phyloP scores from a whole-genome alignment of 306 rosid genomes.

The Corylus heterophylla region DNA sequence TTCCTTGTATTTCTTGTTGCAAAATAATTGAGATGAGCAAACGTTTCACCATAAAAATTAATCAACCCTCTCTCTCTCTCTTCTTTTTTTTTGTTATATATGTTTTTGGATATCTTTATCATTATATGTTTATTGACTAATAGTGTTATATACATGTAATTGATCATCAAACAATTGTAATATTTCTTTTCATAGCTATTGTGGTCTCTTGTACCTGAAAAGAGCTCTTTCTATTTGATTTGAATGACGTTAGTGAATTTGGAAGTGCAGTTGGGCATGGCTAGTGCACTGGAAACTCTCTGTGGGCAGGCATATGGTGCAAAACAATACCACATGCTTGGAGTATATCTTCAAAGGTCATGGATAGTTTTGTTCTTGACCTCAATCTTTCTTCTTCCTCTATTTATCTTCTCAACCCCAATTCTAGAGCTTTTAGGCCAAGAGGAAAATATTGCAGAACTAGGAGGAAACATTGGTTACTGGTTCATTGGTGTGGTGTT shows the following conservation, averaged over 20 bases:
- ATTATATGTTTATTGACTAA: no score
- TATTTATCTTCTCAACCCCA: constrained; percentile 51
- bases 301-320: constrained; percentile 80
- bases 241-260: background rate
- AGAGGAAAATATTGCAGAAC: constrained; percentile 36
- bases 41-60: no score
- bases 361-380: constrained; percentile 53
- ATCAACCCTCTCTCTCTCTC: no score
- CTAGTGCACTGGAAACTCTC: constrained; percentile 68
- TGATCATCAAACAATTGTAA: background rate
- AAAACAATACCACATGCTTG: constrained; percentile 53
- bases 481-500: constrained; percentile 53
- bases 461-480: constrained; percentile 48
- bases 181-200: no score
- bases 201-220: no score
- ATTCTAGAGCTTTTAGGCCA: constrained; percentile 51
- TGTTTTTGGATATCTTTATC: no score
- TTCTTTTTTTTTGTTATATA: no score
- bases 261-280: constrained; percentile 60
- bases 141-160: constrained; percentile 2
- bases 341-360: constrained; percentile 68
- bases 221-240: no score
- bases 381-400: constrained; percentile 42
- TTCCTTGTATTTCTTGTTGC: background rate
- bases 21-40: background rate